Conservation (phyloP, 805 yeast species). For the Zygoascus flipseniorum region DNA sequence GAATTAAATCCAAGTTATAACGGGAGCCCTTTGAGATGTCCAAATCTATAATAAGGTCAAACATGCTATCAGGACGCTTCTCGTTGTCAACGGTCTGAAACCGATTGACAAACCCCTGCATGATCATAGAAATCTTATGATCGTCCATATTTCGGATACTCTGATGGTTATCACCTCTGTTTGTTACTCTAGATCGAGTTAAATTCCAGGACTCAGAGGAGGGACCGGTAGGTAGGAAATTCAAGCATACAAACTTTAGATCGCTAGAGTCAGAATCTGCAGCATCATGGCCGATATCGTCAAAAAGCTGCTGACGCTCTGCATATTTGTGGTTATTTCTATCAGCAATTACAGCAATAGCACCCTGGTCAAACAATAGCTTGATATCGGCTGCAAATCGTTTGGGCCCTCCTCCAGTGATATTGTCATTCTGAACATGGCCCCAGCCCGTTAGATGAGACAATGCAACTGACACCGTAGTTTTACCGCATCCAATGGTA, state of each 20-base stretch:
- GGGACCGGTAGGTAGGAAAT: constrained; percentile 44
- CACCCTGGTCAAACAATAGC: constrained; percentile 18
- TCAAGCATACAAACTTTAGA: constrained; percentile 56
- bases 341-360: constrained; percentile 57
- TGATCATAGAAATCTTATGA: constrained; percentile 46
- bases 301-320: constrained; percentile 63
- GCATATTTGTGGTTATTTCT: constrained; percentile 68
- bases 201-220: constrained; percentile 24
- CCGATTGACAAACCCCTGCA: constrained; percentile 65
- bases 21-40: constrained; percentile 42
- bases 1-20: constrained; percentile 39
- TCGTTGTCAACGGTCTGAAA: constrained; percentile 50
- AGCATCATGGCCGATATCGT: constrained; percentile 37
- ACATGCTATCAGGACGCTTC: constrained; percentile 51
- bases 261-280: constrained; percentile 37
- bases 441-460: constrained; percentile 55
- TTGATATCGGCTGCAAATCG: constrained; percentile 1
- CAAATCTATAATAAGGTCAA: constrained; percentile 59
- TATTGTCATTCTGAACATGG: constrained; percentile 74
- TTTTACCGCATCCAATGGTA: constrained; percentile 92
- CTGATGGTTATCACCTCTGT: constrained; percentile 84
- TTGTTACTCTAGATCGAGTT: constrained; percentile 51
- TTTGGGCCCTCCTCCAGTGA: constrained; percentile 5
- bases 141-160: constrained; percentile 54
- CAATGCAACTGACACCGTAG: constrained; percentile 66